Evolutionary conservation across 108 stramenopile species (phyloP), one percentile per base, ranked within the genome.

Genomic region (Skeletonema costatum): DNA sequence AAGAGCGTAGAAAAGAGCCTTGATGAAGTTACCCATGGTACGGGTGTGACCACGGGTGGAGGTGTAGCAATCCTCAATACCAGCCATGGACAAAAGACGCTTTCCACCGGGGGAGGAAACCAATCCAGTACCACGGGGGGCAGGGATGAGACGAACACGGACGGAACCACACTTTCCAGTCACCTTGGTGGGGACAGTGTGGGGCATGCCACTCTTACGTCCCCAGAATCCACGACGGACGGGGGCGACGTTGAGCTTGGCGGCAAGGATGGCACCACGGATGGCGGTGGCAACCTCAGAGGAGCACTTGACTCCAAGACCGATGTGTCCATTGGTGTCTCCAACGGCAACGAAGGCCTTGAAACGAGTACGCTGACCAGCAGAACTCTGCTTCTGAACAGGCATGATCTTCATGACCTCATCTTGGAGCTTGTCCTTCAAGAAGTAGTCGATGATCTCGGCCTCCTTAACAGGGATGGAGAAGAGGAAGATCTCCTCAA

Each of bases 351-450:
- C 98, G 84, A 99, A 99, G 53, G 98, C 98, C 98, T 99, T 99
- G 95, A 99, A 99, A 29, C 99, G 92, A 51, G 99, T 99, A 68
- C 98, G 92, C 92, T 99, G 99, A 88, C 99, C 99, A 64, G 99
- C 99, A 25, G 97, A 95, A 62, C 97, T 96, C 87, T 98, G 97
- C 94, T 99, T 99, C 94, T 99, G 99, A 60, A 99, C 99, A 46
- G 99, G 99, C 98, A 99, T 98, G 95, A 99, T 99, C 96, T 99
- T 99, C 99, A 99, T 99, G 65, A 99, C 99, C 87, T 99, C 99
- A 82, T 99, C 99, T 77, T 96, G 94, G 66, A 99, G 97, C 86
- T 94, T 93, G 79, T 97, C 96, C 89, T 94, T 93, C 61, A 96
- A 85, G 88, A 97, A 97, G 81, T 88, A 92, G 76, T 99, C 99